These are phyloP conservation scores for Neurospora africana DNA, from an alignment of 495 filamentous ascomycete genomes.

Conservation along the genomic window DNA sequence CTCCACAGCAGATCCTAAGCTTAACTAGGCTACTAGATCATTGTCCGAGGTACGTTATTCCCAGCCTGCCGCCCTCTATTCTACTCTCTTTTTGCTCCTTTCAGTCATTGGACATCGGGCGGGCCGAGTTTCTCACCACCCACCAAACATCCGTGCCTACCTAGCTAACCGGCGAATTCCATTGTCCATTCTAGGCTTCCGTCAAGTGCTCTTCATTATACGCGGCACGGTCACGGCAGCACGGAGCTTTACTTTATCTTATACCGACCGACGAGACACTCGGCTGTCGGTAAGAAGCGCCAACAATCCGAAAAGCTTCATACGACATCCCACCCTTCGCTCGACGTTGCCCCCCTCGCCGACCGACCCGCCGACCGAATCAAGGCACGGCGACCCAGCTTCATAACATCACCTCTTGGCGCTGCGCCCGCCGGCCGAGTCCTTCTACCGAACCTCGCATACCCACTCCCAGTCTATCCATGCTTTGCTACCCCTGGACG, in stretches of 20 bases:
- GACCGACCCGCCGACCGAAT: not conserved
- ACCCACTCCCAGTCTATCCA: not conserved
- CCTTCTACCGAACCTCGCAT: not conserved
- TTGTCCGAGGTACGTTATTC: not conserved
- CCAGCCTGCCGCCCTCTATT: not conserved
- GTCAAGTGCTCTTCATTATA: not conserved
- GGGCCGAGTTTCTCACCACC: not conserved
- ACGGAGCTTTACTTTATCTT: not conserved
- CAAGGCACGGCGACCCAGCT: not conserved
- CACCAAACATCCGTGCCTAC: not conserved
- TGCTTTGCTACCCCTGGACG: not conserved
- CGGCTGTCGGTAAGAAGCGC: not conserved
- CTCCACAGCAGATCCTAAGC: not conserved
- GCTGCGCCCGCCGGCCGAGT: not conserved
- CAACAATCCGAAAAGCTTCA: not conserved
- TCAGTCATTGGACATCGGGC: not conserved
- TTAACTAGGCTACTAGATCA: not conserved
- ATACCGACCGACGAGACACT: not conserved
- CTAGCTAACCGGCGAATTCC: not conserved
- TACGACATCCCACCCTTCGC: not conserved
- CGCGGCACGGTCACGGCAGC: not conserved
- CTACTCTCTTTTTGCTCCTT: not conserved
- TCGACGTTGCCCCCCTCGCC: not conserved
- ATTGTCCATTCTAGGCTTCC: not conserved
- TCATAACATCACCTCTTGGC: not conserved